Evolutionary conservation across 1,284 basidiomycete genomes (phyloP).

Genomic region (Rhodotorula sp.): DNA sequence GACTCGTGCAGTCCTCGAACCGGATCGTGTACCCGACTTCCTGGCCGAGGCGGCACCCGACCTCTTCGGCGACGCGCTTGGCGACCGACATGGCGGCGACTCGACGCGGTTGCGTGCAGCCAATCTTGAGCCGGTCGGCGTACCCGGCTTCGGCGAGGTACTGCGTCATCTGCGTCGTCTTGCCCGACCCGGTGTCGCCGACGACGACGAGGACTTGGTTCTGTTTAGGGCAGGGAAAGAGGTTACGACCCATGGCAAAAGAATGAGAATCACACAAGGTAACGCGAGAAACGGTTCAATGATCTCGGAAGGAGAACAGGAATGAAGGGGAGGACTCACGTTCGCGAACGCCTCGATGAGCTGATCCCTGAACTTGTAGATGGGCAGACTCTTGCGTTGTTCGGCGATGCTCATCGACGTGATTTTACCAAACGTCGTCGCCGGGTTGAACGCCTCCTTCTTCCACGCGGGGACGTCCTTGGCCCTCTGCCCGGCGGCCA

Average conservation of each 20-base stretch:
- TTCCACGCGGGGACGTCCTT: constrained; percentile 87
- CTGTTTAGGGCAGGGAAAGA: constrained; percentile 50
- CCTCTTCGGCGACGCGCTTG: constrained; percentile 96
- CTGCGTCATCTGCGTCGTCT: constrained; percentile 92
- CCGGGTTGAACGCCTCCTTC: constrained; percentile 89
- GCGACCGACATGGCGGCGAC: constrained; percentile 99
- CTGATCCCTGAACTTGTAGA: constrained; percentile 91
- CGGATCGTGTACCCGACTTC: constrained; percentile 99
- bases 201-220: constrained; percentile 94
- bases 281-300: background rate
- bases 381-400: constrained; percentile 84
- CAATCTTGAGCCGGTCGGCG: constrained; percentile 82
- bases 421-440: constrained; percentile 92
- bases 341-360: constrained; percentile 87
- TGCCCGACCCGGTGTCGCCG: constrained; percentile 89
- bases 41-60: constrained; percentile 91
- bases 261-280: no score
- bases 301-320: no score
- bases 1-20: constrained; percentile 97
- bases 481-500: constrained; percentile 56
- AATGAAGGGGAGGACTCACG: constrained; percentile 54
- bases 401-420: constrained; percentile 89
- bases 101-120: constrained; percentile 96
- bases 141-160: constrained; percentile 86
- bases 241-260: no score